Evolutionary conservation across 176 grass and related monocot genomes (phyloP).

Genomic region (sorghum (Sorghum bicolor)): DNA sequence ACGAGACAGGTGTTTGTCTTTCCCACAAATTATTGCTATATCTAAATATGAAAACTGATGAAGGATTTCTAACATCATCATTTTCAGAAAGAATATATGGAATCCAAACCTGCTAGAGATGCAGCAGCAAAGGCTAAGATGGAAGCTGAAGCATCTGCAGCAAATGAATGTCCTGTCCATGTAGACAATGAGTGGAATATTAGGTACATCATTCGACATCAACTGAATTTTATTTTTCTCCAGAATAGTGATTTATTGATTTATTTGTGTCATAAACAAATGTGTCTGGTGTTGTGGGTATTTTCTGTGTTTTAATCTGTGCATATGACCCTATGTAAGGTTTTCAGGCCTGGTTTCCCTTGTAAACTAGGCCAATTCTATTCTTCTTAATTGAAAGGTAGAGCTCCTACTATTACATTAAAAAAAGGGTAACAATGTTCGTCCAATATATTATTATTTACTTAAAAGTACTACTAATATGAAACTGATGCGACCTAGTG

Average conservation of each 20-base stretch:
- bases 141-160: slow-evolving; percentile 66
- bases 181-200: slow-evolving; percentile 95
- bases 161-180: slow-evolving; percentile 70
- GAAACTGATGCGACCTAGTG: neutral
- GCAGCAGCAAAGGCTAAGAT: slow-evolving; percentile 80
- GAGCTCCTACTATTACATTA: too few species aligned
- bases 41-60: neutral
- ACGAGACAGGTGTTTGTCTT: slow-evolving; percentile 65
- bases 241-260: slow-evolving; percentile 10
- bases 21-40: neutral
- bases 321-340: too few species aligned
- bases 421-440: neutral
- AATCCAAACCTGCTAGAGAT: slow-evolving; percentile 84
- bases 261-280: neutral
- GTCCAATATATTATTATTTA: neutral
- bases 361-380: too few species aligned
- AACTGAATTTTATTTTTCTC: neutral
- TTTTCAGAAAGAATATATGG: slow-evolving; percentile 80
- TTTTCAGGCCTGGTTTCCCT: too few species aligned
- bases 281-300: too few species aligned
- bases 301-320: too few species aligned
- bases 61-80: slow-evolving; percentile 20
- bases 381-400: too few species aligned
- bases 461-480: slow-evolving; percentile 20
- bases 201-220: slow-evolving; percentile 45